Percentiles rank a stretch among this genome's conserved stretches.
These are phyloP conservation scores for Melastoma candidum DNA, from an alignment of 441 rosid species.

Conservation along the genomic window DNA sequence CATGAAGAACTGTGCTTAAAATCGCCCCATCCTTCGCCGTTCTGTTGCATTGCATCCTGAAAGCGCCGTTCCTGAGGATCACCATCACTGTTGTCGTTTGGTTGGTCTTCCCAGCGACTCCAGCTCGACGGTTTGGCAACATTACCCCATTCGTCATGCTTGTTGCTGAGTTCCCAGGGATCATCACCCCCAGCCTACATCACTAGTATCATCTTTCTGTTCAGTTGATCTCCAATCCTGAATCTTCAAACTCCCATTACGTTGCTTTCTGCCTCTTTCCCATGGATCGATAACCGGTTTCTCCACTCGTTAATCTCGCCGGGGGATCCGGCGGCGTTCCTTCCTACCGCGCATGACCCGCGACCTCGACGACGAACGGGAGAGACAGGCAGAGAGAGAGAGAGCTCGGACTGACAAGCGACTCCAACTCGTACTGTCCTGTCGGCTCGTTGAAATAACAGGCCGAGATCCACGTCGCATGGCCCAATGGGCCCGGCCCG, in stretches of 20 bases:
- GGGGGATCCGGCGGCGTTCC: constrained; percentile 5
- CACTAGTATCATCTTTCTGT: constrained; percentile 11
- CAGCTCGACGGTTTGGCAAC: constrained; percentile 1
- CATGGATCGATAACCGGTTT: constrained; percentile 25
- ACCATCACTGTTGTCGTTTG: constrained; percentile 5
- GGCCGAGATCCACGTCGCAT: too few species aligned
- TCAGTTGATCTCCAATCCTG: constrained; percentile 19
- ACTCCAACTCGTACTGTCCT: neutral
- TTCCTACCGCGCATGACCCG: constrained; percentile 12
- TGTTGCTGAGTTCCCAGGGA: constrained; percentile 30
- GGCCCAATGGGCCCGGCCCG: too few species aligned
- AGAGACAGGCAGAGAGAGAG: too few species aligned
- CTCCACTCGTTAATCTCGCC: constrained; percentile 23
- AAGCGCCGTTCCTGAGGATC: constrained; percentile 13
- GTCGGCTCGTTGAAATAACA: constrained; percentile 5
- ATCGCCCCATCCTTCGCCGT: constrained; percentile 17
- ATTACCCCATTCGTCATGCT: constrained; percentile 25
- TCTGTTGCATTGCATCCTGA: constrained; percentile 11
- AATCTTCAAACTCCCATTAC: constrained; percentile 12
- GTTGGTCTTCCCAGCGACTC: constrained; percentile 16
- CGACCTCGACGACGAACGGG: neutral
- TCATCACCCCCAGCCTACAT: constrained; percentile 16
- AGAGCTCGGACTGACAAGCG: constrained; percentile 4
- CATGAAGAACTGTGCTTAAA: constrained; percentile 16
- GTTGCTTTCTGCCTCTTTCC: constrained; percentile 19